Percentiles rank a stretch among this genome's conserved stretches.
These are phyloP conservation scores for Ceratocystis papillata DNA, from an alignment of 2,329 filamentous ascomycete genomes.

Conservation along the genomic window DNA sequence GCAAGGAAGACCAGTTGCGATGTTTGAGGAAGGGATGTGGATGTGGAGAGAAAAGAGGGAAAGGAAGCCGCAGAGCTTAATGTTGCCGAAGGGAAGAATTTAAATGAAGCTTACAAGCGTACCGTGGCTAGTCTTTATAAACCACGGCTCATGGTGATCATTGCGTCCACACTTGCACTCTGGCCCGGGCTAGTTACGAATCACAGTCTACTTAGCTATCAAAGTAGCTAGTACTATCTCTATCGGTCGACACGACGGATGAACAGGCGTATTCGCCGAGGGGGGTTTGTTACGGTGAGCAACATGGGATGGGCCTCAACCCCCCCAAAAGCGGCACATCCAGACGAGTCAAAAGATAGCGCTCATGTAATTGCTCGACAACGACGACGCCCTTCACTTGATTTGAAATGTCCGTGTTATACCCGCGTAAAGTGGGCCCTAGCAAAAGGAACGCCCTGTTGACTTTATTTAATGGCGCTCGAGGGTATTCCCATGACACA, in stretches of 20 bases:
- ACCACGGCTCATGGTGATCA: slow-evolving; percentile 1
- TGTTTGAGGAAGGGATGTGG: neutral
- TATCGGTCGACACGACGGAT: neutral
- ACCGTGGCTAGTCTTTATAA: neutral
- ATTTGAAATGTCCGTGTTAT: neutral
- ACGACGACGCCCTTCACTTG: slow-evolving; percentile 1
- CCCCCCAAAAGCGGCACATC: neutral
- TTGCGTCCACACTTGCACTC: neutral
- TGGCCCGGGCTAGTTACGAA: neutral
- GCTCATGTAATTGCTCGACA: neutral
- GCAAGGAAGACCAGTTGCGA: neutral
- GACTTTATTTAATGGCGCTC: neutral
- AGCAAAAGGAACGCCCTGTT: neutral
- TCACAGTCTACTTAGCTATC: neutral
- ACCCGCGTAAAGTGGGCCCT: neutral
- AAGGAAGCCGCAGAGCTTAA: neutral
- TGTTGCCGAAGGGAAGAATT: no score
- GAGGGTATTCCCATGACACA: neutral
- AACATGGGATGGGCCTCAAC: neutral
- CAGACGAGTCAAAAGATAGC: neutral
- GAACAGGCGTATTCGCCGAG: neutral
- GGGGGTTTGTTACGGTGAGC: neutral
- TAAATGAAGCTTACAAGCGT: neutral
- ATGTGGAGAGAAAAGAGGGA: neutral
- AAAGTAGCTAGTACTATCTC: neutral